phyloP scores from a whole-genome alignment of 202 grass and related monocot species.

The Carex arenaria region DNA sequence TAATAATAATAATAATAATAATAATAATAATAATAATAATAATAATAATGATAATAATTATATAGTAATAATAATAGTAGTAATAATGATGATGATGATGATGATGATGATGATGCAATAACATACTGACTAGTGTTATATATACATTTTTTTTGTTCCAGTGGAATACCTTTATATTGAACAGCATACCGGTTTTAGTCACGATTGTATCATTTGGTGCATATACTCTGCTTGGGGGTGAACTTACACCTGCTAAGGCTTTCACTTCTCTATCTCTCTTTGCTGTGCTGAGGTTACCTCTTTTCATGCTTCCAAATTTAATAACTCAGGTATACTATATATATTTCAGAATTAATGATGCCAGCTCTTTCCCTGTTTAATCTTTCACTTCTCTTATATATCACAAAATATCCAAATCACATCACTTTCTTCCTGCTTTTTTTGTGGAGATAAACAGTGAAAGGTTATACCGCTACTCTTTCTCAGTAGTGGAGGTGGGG shows the following conservation, averaged over 20 bases:
- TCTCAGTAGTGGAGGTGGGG: too few species aligned
- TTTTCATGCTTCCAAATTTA: constrained; percentile 94
- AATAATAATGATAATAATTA: too few species aligned
- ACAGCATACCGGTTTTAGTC: constrained; percentile 86
- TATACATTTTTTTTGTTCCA: constrained; percentile 38
- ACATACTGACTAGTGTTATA: background rate
- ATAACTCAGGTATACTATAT: constrained; percentile 92
- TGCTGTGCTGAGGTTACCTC: constrained; percentile 86
- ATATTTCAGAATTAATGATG: background rate
- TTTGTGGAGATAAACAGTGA: too few species aligned
- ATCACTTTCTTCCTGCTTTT: too few species aligned
- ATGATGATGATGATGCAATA: too few species aligned
- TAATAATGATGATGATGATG: too few species aligned
- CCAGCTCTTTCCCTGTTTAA: background rate
- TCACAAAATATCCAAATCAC: background rate
- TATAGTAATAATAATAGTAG: too few species aligned
- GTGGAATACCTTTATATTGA: constrained; percentile 94
- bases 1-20: too few species aligned
- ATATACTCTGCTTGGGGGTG: constrained; percentile 86
- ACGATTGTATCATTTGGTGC: constrained; percentile 88
- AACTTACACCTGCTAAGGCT: constrained; percentile 93
- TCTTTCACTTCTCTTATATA: too few species aligned
- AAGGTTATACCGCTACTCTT: too few species aligned
- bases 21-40: too few species aligned
- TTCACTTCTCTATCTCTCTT: constrained; percentile 98